phyloP scores from a whole-genome alignment of 176 grass and related monocot species.

The Coix lacrymajobi region DNA sequence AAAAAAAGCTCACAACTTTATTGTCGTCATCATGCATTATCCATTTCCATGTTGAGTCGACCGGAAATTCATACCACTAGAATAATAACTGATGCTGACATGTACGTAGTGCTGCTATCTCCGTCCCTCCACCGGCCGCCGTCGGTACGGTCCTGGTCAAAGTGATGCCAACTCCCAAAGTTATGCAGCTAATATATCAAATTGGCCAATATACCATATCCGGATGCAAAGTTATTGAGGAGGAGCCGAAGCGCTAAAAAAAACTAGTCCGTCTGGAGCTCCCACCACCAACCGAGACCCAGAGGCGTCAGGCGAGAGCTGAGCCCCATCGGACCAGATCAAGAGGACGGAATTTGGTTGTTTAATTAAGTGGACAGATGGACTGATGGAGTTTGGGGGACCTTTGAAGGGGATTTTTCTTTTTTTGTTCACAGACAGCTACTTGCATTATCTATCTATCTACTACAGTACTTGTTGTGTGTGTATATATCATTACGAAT shows the following conservation, averaged over 20 bases:
- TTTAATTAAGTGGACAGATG: background rate
- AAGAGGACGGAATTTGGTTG: background rate
- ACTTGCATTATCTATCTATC: background rate
- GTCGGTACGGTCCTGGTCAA: constrained; percentile 21
- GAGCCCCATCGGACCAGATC: background rate
- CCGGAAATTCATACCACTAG: background rate
- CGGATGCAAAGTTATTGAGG: background rate
- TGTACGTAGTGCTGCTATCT: background rate
- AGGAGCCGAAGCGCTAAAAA: constrained; percentile 20
- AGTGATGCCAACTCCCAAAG: constrained; percentile 31
- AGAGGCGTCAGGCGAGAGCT: too few species aligned
- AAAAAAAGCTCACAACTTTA: background rate
- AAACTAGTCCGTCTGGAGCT: constrained; percentile 29
- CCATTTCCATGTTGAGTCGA: background rate
- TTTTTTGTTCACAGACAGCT: too few species aligned
- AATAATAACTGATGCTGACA: background rate
- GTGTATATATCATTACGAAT: background rate
- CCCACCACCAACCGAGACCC: constrained; percentile 13
- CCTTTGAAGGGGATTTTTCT: too few species aligned
- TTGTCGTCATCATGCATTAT: background rate
- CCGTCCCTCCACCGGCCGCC: background rate
- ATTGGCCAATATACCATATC: background rate
- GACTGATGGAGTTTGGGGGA: background rate
- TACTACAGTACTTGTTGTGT: background rate
- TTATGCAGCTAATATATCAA: background rate